Evolutionary conservation across 2,329 filamentous ascomycete genomes (phyloP).

Genomic region (Aureobasidium leucospermi): DNA sequence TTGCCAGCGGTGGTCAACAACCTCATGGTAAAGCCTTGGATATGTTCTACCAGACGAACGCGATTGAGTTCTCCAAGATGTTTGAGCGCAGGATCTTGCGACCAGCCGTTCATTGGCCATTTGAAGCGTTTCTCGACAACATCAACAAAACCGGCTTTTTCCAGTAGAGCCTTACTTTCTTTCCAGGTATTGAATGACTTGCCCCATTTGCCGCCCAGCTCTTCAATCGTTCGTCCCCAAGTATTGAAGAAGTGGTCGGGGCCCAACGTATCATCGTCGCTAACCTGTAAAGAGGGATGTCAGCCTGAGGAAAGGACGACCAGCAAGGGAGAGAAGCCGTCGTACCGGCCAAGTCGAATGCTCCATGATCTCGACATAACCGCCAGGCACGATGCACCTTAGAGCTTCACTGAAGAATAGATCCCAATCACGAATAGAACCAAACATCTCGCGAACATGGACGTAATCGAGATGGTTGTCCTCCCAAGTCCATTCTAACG

Average conservation of each 20-base stretch:
- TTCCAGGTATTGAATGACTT: conserved; percentile 13
- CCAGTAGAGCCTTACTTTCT: conserved; percentile 19
- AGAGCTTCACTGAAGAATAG: conserved; percentile 31
- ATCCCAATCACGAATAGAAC: conserved; percentile 40
- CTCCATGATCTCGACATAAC: conserved; percentile 35
- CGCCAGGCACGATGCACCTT: conserved; percentile 29
- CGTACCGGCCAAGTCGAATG: conserved; percentile 29
- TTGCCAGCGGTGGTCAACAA: conserved; percentile 9
- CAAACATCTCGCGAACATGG: conserved; percentile 39
- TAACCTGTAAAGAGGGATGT: neutral
- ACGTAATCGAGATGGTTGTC: conserved; percentile 36
- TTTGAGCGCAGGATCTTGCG: conserved; percentile 16
- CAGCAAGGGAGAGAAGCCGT: neutral
- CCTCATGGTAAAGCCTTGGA: conserved; percentile 11
- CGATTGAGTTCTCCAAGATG: conserved; percentile 5
- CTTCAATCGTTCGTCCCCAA: conserved; percentile 9
- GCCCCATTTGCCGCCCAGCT: conserved; percentile 5
- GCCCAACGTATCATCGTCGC: conserved; percentile 30
- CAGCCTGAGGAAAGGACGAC: neutral
- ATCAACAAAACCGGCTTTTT: conserved; percentile 36
- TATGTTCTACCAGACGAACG: neutral
- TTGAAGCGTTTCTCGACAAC: conserved; percentile 36
- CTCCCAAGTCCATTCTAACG: conserved; percentile 33
- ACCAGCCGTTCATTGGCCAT: conserved; percentile 31
- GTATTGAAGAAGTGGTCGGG: conserved; percentile 3